Evolutionary conservation across 2,329 filamentous ascomycete species (phyloP), one percentile per base, ranked within the genome.

Genomic region (Hymenoscyphus occultus): DNA sequence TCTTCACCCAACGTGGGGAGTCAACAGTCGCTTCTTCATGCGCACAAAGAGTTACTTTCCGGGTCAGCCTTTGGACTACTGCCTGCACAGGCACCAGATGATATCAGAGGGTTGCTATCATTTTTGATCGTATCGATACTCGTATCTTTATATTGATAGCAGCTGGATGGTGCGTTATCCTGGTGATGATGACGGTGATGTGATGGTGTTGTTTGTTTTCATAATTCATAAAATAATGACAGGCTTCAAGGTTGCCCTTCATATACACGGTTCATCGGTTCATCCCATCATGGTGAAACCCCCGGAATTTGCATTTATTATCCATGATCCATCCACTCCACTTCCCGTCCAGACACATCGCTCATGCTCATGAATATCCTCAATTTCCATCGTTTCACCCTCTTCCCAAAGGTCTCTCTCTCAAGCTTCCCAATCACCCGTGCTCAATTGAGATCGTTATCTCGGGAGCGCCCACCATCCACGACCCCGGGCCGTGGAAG

Each of bases 281-380:
- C n/a, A 22, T 51, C 45, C 45, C 45, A 51, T 51, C 45, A n/a
- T 51, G 45, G 45, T 51, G 19, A 51, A 51, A 51, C 45, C 45
- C 45, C 45, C 19, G 45, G 45, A 10, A 51, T 51, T 51, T 51
- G n/a, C 45, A 51, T 51, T 51, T n/a, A 12, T 22, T 9, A 51
- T 35, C 35, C 35, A 7, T 10, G 35, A 35, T 35, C 45, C 7
- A 51, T 9, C 45, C 12, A 22, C 45, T 51, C 45, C 45, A 51
- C 45, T 51, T 51, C 2, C 45, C 45, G 7, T 51, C 45, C 45
- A 22, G 19, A 22, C 45, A 28, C 16, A 3, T 9, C 1, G 16
- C 7, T 5, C 19, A 6, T 48, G n/a, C 12, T n/a, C 7, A n/a
- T 7, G 19, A 48, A 48, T 48, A 19, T n/a, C n/a, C 45, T 22